These are phyloP conservation scores for Cicer pinnatifidum DNA, from an alignment of 306 rosid genomes.

Conservation along the genomic window DNA sequence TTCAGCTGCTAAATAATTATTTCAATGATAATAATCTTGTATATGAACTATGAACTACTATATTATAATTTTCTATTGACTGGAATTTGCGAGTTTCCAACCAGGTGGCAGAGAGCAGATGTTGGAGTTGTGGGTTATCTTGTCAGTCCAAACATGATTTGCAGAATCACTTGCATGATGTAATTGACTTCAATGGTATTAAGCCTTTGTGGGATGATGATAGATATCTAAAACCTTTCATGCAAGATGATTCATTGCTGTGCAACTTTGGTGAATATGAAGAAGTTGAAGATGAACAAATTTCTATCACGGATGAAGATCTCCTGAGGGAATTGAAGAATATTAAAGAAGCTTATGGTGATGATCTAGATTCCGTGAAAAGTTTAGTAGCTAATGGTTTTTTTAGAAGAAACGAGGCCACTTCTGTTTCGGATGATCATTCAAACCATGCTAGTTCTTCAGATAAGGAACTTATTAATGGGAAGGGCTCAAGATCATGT, in stretches of 20 bases:
- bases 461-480: conserved; percentile 45
- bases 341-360: conserved; percentile 46
- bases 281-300: conserved; percentile 65
- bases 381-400: conserved; percentile 42
- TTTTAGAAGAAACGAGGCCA: conserved; percentile 39
- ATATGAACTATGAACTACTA: neutral
- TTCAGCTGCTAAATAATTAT: neutral
- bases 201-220: conserved; percentile 67
- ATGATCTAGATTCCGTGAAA: conserved; percentile 43
- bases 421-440: conserved; percentile 48
- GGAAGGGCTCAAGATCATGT: conserved; percentile 46
- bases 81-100: neutral
- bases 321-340: conserved; percentile 54
- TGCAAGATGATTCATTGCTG: conserved; percentile 74
- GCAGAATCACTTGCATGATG: conserved; percentile 74
- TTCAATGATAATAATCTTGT: conserved; percentile 9
- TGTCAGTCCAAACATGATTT: conserved; percentile 60
- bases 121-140: conserved; percentile 82
- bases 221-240: conserved; percentile 74
- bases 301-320: conserved; percentile 50
- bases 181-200: conserved; percentile 47
- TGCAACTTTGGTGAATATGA: conserved; percentile 79
- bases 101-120: conserved; percentile 73
- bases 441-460: conserved; percentile 51
- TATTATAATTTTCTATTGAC: neutral